Evolutionary conservation across 2,329 filamentous ascomycete genomes (phyloP).

Genomic region (Alternaria burnsii): DNA sequence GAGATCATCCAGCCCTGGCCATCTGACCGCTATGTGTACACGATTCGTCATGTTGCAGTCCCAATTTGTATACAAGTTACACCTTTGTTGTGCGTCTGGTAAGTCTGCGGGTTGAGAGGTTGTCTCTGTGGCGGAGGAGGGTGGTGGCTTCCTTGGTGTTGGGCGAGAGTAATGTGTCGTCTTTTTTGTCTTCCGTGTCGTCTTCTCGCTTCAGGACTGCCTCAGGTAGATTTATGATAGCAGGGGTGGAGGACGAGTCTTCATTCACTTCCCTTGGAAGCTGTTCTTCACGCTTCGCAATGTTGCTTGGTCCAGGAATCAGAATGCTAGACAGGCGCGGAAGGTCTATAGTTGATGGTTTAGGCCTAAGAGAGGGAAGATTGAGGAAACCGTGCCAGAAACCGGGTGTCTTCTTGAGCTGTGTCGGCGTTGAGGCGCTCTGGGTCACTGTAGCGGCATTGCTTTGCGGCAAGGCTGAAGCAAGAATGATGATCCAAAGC

Average conservation of each 20-base stretch:
- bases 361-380: neutral
- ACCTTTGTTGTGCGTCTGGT: too few relatives aligned
- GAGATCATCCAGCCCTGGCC: neutral
- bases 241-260: neutral
- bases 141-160: neutral
- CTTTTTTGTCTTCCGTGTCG: neutral
- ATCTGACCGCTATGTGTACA: neutral
- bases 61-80: too few relatives aligned
- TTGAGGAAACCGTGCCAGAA: neutral
- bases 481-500: neutral
- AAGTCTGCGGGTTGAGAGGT: neutral
- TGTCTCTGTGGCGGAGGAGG: neutral
- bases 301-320: neutral
- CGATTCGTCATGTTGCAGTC: neutral
- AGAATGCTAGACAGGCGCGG: neutral
- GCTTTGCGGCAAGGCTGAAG: neutral
- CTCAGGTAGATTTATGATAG: neutral
- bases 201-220: neutral
- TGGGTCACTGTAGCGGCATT: neutral
- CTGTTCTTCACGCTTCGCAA: neutral
- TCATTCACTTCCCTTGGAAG: neutral
- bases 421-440: neutral
- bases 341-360: neutral
- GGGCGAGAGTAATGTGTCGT: neutral
- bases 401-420: neutral